These are phyloP conservation scores for Cydonia oblonga DNA, from an alignment of 331 rosid species.

Conservation along the genomic window DNA sequence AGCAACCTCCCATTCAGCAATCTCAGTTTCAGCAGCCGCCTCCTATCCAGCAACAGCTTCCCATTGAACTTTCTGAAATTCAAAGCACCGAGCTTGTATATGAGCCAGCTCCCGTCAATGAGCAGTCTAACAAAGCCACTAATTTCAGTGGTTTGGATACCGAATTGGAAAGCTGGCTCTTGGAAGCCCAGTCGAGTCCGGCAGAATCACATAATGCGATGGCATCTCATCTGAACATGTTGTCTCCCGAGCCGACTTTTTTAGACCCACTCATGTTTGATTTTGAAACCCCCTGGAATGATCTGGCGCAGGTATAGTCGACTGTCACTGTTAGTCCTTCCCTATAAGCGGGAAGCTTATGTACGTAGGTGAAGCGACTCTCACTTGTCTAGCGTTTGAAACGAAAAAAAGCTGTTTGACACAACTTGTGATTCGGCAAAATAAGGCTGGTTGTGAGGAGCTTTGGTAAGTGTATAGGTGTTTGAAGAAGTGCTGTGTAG, in stretches of 20 bases:
- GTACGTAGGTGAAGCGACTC: not conserved
- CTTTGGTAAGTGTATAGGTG: conserved; percentile 5
- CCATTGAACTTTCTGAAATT: conserved; percentile 11
- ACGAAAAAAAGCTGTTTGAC: conserved; percentile 7
- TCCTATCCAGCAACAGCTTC: conserved; percentile 10
- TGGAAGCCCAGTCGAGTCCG: conserved; percentile 14
- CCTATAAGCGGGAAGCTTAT: not conserved
- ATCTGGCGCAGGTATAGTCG: conserved; percentile 13
- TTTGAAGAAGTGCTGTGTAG: conserved; percentile 1
- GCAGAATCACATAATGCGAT: conserved; percentile 22
- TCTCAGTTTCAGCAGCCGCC: not conserved
- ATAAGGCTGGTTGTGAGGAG: not conserved
- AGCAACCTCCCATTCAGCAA: not conserved
- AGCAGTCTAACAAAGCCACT: conserved; percentile 3
- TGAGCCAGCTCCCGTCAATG: conserved; percentile 15
- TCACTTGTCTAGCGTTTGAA: not conserved
- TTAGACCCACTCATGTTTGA: conserved; percentile 29
- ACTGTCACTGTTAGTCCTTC: conserved; percentile 10
- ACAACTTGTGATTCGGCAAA: not conserved
- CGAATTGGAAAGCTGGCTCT: conserved; percentile 31
- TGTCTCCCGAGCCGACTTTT: conserved; percentile 28
- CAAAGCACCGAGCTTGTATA: conserved; percentile 12
- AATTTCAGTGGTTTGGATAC: conserved; percentile 1
- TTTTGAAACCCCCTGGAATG: conserved; percentile 34
- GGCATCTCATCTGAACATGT: conserved; percentile 20